phyloP scores from a whole-genome alignment of 768 basidiomycete species.

The Pilatotrama ljubarskyi region DNA sequence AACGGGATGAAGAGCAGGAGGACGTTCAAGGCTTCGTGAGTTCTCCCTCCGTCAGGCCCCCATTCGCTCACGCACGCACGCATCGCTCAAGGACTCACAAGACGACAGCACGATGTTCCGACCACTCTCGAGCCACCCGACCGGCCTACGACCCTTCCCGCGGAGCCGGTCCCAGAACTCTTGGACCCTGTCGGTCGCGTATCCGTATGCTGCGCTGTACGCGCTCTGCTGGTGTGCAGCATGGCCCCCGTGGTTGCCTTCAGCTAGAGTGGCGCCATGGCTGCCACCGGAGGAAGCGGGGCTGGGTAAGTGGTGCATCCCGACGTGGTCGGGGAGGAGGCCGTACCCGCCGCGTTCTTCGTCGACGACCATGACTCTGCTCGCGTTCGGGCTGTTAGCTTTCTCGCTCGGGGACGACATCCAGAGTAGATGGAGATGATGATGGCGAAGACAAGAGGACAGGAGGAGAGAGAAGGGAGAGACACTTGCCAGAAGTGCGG shows the following conservation, averaged over 20 bases:
- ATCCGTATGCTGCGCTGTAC: constrained; percentile 7
- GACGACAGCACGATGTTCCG: constrained; percentile 12
- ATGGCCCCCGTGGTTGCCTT: not conserved
- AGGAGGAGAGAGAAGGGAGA: not conserved
- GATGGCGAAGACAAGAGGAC: not conserved
- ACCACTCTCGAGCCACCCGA: constrained; percentile 12
- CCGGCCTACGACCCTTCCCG: constrained; percentile 7
- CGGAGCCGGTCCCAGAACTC: constrained; percentile 18
- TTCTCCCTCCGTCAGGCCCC: too few relatives aligned
- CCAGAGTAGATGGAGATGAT: not conserved
- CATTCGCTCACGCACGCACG: not conserved
- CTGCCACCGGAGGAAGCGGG: not conserved
- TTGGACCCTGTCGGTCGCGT: constrained; percentile 7
- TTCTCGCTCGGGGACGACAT: constrained; percentile 9
- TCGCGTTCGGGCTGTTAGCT: not conserved
- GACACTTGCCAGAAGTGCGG: constrained; percentile 14
- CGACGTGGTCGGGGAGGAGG: constrained; percentile 6
- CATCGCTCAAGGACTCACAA: constrained; percentile 1
- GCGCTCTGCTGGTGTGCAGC: not conserved
- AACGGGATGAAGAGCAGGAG: constrained; percentile 60
- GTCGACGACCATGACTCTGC: constrained; percentile 18
- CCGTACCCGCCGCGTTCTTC: constrained; percentile 19
- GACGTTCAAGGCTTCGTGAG: constrained; percentile 51
- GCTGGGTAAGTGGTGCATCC: constrained; percentile 7
- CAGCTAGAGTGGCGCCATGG: not conserved